phyloP scores from a whole-genome alignment of 176 grass and related monocot species.

The Oryza nivara region DNA sequence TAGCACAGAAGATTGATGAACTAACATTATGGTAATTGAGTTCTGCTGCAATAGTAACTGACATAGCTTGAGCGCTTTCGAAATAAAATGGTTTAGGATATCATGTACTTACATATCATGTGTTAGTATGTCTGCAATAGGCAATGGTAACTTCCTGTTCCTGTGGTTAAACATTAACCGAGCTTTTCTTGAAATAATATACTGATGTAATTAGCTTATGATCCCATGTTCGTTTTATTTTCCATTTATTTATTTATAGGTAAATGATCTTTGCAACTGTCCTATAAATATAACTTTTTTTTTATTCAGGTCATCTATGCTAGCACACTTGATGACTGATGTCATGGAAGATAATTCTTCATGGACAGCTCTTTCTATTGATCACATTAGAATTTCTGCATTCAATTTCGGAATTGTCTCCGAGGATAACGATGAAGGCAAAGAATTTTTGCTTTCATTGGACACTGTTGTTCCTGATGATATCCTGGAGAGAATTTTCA shows the following conservation, averaged over 20 bases:
- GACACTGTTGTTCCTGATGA: constrained; percentile 74
- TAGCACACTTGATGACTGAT: constrained; percentile 5
- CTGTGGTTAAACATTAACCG: constrained; percentile 1
- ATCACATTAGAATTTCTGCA: constrained; percentile 34
- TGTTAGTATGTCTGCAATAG: neutral
- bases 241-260: neutral
- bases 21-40: neutral
- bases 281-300: neutral
- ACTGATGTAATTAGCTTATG: neutral
- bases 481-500: constrained; percentile 83
- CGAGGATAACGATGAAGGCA: constrained; percentile 31
- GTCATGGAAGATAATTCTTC: constrained; percentile 56
- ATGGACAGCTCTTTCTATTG: constrained; percentile 51
- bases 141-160: constrained; percentile 17
- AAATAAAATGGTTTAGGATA: neutral
- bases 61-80: neutral
- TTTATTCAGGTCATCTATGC: constrained; percentile 49
- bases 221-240: neutral
- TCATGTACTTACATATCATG: neutral
- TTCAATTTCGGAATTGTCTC: constrained; percentile 42
- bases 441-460: constrained; percentile 58
- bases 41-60: neutral
- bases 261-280: neutral
- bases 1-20: neutral
- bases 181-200: neutral